Evolutionary conservation across 1,139 yeast species (phyloP), one percentile per base, ranked within the genome.

Genomic region (Scheffersomyces segobiensis): DNA sequence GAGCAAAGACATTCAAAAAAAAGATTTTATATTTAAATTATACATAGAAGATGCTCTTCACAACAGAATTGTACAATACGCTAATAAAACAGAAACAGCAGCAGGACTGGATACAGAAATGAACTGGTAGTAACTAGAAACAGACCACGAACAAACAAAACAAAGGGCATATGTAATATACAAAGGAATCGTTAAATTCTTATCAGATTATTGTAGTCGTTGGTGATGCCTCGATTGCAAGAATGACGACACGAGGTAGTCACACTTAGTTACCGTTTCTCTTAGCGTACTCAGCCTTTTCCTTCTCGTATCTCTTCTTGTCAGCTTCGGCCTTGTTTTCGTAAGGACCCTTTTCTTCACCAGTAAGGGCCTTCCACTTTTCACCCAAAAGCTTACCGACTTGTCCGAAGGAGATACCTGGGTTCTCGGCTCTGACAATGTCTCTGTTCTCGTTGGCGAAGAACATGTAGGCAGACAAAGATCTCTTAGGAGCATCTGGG

Each of bases 401-500:
- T 79, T 91, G 93, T 68, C 97, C 97, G 72, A 93, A 93, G 56
- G 93, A 79, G 69, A 91, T 90, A 75, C 96, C 97, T 67, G 97
- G 97, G 85, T 93, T 91, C 77, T 93, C 97, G 63, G 95, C 87
- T 77, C 97, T 86, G 68, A 95, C 97, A 66, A 87, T 86, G 77
- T 93, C 98, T 83, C 98, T 93, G 86, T 91, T 90, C 72, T 93
- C 98, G 74, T 92, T 93, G 70, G 99, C 98, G 73, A 93, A 95
- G 86, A 91, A 93, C 98, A 95, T 93, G 87, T 95, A 95, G 58
- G 98, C 98, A 62, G 98, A 92, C 74, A 95, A 83, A 49, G 98
- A 92, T 79, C 98, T 89, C 91, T 95, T 95, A 76, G 99, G 99
- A 65, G 99, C 99, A 79, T 93, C 93, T 81, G 98, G 98, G 80